Evolutionary conservation across 1,284 basidiomycete genomes (phyloP), one percentile per base, ranked within the genome.

Genomic region (Cystobasidium slooffiae): DNA sequence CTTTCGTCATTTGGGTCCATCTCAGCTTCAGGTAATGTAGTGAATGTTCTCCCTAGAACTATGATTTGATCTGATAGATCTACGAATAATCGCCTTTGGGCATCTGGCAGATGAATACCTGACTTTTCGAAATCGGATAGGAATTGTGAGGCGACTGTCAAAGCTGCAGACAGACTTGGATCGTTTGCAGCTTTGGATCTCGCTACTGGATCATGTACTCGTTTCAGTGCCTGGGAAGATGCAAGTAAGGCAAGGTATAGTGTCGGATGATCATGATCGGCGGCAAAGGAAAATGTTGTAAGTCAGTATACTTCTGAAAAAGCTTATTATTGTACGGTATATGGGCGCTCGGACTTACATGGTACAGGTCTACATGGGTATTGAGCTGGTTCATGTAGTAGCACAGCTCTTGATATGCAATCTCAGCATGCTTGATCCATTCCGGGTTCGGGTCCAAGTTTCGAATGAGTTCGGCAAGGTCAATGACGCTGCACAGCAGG

Each of bases 311-410:
- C 31, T 31, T 31, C 31, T 31, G 31, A 31, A 31, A 31, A 31
- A 31, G 31, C 31, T 31, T 31, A 31, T 31, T 31, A 31, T 31
- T 31, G 5, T 31, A 31, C 5, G 31, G 31, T 31, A 31, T 31
- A 31, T 31, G 31, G 5, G 31, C 1, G 31, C 31, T 5, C 31
- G 31, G 31, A 75, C 83, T 82, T 81, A 92, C 94, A 84, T 93
- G 87, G 80, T 97, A 97, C 53, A 99, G 84, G 20, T 91, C 93
- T n/a, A 91, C 90, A 84, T 97, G 87, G 18, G 95, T 98, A 83
- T 99, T 99, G 75, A 99, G 86, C 51, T 92, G 89, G 84, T 98
- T 98, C 95, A 99, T 98, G 83, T 92, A 96, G 82, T 94, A 91
- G 85, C 94, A 97, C 73, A 98, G 85, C 75, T 88, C 88, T 83